Percentiles rank a stretch among this genome's conserved stretches.
These are phyloP conservation scores for Paxillus ammoniavirescens DNA, from an alignment of 768 basidiomycete species.

Conservation along the genomic window DNA sequence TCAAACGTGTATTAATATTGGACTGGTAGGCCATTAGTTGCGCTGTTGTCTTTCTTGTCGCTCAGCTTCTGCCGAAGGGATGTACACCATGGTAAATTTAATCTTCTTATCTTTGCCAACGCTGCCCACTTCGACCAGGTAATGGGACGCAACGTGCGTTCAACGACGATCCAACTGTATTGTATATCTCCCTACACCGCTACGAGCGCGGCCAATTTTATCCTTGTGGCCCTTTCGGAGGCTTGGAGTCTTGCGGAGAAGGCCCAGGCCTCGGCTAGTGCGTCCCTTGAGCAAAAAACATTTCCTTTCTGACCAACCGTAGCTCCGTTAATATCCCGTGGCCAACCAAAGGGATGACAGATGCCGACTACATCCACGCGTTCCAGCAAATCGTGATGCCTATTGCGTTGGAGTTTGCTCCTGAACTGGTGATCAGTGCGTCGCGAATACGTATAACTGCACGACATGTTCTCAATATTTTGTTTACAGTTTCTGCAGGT, in stretches of 20 bases:
- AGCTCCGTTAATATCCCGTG: slow-evolving; percentile 97
- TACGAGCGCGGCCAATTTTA: slow-evolving; percentile 93
- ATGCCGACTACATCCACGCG: slow-evolving; percentile 95
- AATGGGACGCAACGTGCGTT: slow-evolving; percentile 98
- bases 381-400: slow-evolving; percentile 97
- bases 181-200: slow-evolving; percentile 94
- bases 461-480: neutral
- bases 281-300: slow-evolving; percentile 30
- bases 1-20: slow-evolving; percentile 85
- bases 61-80: slow-evolving; percentile 58
- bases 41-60: slow-evolving; percentile 2
- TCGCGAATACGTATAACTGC: slow-evolving; percentile 4
- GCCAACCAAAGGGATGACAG: slow-evolving; percentile 84
- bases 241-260: slow-evolving; percentile 81
- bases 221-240: slow-evolving; percentile 89
- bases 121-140: slow-evolving; percentile 45
- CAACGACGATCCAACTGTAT: slow-evolving; percentile 85
- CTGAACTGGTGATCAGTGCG: slow-evolving; percentile 94
- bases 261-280: slow-evolving; percentile 85
- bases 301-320: slow-evolving; percentile 10
- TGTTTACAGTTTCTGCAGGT: slow-evolving; percentile 82
- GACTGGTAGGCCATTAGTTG: slow-evolving; percentile 76
- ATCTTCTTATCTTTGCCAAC: neutral
- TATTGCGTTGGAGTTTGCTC: slow-evolving; percentile 93
- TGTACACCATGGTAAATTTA: slow-evolving; percentile 78